Conservation (phyloP, 148 eudicot species). For the Nyssa sinensis region DNA sequence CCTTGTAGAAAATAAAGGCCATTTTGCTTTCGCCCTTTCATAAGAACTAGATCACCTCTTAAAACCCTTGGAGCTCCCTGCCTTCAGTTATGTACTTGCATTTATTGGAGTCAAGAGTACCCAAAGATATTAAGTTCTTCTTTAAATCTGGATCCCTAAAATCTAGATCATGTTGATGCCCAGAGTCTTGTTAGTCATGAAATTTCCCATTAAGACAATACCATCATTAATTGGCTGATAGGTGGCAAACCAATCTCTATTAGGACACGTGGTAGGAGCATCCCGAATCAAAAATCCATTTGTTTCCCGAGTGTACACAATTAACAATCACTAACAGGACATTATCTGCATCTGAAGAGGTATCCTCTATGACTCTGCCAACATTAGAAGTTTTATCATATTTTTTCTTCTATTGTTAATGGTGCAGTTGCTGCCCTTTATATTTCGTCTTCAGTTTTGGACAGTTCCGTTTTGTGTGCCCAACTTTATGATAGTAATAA, state of each 20-base stretch:
- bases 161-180: neutral
- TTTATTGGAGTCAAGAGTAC: neutral
- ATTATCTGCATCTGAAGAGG: neutral
- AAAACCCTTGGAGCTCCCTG: neutral
- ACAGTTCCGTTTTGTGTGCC: neutral
- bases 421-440: no score
- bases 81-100: neutral
- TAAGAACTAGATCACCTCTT: neutral
- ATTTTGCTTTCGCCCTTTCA: neutral
- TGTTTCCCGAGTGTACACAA: no score
- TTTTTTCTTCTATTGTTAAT: no score
- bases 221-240: neutral
- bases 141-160: neutral
- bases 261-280: neutral
- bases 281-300: conserved; percentile 2
- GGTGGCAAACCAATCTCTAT: neutral
- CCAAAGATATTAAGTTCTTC: conserved; percentile 9
- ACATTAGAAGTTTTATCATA: neutral
- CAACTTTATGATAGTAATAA: neutral
- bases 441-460: neutral
- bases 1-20: neutral
- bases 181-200: neutral
- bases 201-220: neutral
- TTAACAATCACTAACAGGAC: neutral
- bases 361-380: neutral